These are phyloP conservation scores for Globisporangium cystogenes DNA, from an alignment of 352 stramenopile species.

Conservation along the genomic window DNA sequence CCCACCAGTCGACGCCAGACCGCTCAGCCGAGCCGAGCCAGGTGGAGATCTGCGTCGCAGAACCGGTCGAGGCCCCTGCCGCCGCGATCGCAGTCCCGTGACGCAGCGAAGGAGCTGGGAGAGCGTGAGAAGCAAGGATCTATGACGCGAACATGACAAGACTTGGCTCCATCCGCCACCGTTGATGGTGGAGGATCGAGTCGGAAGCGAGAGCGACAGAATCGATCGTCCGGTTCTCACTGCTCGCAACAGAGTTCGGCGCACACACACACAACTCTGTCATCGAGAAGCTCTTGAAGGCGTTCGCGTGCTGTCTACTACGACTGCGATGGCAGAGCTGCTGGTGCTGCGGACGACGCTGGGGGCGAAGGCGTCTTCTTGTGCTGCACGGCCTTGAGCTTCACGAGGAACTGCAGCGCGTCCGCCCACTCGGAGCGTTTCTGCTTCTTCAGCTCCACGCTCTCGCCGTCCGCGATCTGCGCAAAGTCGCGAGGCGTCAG, in stretches of 20 bases:
- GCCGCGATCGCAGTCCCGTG: neutral
- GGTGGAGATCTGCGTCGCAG: conserved; percentile 12
- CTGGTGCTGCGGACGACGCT: neutral
- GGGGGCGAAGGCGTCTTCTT: conserved; percentile 11
- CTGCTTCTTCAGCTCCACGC: conserved; percentile 45
- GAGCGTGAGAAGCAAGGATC: neutral
- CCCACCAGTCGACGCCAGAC: conserved; percentile 1
- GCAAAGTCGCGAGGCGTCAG: neutral
- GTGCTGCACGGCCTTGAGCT: conserved; percentile 40
- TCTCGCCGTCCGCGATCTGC: conserved; percentile 63
- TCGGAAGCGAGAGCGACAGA: neutral
- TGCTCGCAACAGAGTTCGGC: too few species aligned
- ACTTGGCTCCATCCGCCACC: neutral
- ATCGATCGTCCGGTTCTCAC: neutral
- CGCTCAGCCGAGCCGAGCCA: conserved; percentile 4
- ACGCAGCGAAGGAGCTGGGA: neutral
- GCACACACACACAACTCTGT: too few species aligned
- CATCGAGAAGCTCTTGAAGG: neutral
- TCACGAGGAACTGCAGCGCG: conserved; percentile 68
- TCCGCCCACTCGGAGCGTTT: conserved; percentile 65
- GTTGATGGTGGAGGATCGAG: too few species aligned
- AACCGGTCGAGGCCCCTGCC: neutral
- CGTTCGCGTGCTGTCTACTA: neutral
- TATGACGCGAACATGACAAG: neutral
- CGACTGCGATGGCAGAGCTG: neutral